A percentile compares a stretch with the other conserved stretches of the same genome.
phyloP scores from a whole-genome alignment of 176 grass and related monocot species.

The Elymus sibiricus region DNA sequence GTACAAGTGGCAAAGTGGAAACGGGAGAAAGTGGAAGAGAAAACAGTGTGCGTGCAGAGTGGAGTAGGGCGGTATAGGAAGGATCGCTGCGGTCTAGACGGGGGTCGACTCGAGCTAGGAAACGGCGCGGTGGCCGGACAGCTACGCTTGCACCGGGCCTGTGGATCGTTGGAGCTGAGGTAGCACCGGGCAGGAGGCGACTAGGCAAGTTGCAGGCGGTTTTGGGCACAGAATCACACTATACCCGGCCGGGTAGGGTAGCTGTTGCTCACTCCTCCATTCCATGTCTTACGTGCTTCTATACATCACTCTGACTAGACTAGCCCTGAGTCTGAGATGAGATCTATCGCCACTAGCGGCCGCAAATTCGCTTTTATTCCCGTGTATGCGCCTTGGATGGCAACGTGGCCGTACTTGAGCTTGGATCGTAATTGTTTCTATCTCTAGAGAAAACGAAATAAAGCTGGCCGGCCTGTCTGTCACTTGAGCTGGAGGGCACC shows the following conservation, averaged over 20 bases:
- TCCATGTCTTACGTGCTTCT: background rate
- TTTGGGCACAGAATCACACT: background rate
- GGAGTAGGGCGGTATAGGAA: background rate
- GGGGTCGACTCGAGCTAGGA: background rate
- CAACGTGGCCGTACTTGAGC: background rate
- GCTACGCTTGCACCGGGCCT: background rate
- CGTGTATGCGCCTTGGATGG: background rate
- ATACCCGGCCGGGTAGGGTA: background rate
- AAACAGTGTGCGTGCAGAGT: background rate
- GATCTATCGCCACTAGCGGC: background rate
- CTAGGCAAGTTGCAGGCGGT: slow-evolving; percentile 1
- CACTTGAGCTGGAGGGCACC: slow-evolving; percentile 25
- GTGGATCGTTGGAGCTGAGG: background rate
- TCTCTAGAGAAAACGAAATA: background rate
- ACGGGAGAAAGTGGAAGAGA: background rate
- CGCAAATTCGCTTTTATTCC: background rate
- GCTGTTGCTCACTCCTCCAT: slow-evolving; percentile 32
- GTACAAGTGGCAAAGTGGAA: background rate
- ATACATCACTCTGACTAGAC: slow-evolving; percentile 19
- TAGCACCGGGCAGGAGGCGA: background rate
- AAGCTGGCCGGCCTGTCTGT: background rate
- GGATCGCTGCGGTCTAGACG: background rate
- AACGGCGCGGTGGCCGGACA: background rate
- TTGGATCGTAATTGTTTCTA: background rate
- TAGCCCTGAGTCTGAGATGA: background rate